phyloP scores from a whole-genome alignment of 164 flowering plant genomes.

The Vitis rotundifolia region DNA sequence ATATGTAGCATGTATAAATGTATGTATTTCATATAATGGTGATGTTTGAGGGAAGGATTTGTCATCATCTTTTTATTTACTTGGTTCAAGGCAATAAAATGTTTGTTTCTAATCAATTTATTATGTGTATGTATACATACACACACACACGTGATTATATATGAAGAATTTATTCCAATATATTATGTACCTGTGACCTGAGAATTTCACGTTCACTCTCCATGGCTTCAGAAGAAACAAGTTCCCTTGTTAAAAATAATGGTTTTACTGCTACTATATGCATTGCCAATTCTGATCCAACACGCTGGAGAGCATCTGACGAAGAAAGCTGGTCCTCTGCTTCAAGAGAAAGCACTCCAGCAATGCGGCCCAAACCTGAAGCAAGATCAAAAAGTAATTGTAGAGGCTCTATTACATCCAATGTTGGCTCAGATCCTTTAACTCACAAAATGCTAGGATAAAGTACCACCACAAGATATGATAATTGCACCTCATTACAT shows the following conservation, averaged over 20 bases:
- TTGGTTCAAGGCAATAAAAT: too few species aligned
- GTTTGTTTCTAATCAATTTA: too few species aligned
- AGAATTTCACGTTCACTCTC: constrained; percentile 82
- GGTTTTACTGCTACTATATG: constrained; percentile 96
- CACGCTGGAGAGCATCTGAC: constrained; percentile 61
- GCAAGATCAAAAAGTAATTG: constrained; percentile 3
- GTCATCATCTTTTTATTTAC: too few species aligned
- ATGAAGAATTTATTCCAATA: not conserved
- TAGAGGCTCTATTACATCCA: not conserved
- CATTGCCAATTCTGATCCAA: constrained; percentile 96
- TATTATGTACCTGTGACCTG: constrained; percentile 69
- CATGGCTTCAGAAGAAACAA: constrained; percentile 76
- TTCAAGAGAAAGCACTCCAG: constrained; percentile 81
- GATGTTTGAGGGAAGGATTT: too few species aligned
- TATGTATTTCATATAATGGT: too few species aligned
- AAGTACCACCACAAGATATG: not conserved
- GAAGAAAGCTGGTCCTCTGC: constrained; percentile 51
- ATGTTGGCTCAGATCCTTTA: not conserved
- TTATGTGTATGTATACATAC: too few species aligned
- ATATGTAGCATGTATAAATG: too few species aligned
- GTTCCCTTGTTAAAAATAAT: constrained; percentile 76
- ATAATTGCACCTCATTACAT: too few species aligned
- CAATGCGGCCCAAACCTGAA: constrained; percentile 92
- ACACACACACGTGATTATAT: too few species aligned
- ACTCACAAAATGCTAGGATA: not conserved